Base-by-base conservation (phyloP, 129 eudicot species). In the Tagetes erecta region DNA sequence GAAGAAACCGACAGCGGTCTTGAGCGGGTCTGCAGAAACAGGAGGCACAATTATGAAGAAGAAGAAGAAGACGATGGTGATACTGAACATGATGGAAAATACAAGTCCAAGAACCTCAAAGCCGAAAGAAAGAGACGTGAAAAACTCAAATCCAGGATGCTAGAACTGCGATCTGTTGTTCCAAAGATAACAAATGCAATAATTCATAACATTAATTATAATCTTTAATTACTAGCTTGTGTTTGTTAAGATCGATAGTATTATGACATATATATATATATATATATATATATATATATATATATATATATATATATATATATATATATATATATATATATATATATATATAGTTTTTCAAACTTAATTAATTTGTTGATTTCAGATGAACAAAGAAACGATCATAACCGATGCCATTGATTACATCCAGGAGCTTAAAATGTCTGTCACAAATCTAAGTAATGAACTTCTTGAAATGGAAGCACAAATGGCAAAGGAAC, bases 171-270 rank as follows among this genome's bases (percentile, higher is more conserved):
- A 39, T 66, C 97, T 40, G 62, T 79, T 12, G 96, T 91, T 70
- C 99, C 99, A 0, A 86, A 71, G 42, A 94, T 94, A 87, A 94
- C 99, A 27, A 88, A 93, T 88, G 98, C 80, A 90, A 79, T 80
- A 44, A 85, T 64, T 38, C 37, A 5, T 50, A 64, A 71, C 45
- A 12, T 42, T 49, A 52, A 51, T 49, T 1, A 55, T 49, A 52
- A 51, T 49, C 2, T 51, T 13, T 37, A 41, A 2, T 13, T 20
- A 20, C 27, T 20, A 20, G 27, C 27, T 20, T 53, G 12, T 12
- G 12, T 70, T 45, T 74, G 30, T 38, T 31, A 47, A 13, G 40
- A 30, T 36, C n/a, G 30, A 30, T 36, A 31, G 8, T 46, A 46
- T 9, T 46, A 46, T 46, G 41, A 3, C 2, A 2, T n/a, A n/a